Base-by-base conservation (phyloP, 306 rosid genomes). In the Morella rubra region DNA sequence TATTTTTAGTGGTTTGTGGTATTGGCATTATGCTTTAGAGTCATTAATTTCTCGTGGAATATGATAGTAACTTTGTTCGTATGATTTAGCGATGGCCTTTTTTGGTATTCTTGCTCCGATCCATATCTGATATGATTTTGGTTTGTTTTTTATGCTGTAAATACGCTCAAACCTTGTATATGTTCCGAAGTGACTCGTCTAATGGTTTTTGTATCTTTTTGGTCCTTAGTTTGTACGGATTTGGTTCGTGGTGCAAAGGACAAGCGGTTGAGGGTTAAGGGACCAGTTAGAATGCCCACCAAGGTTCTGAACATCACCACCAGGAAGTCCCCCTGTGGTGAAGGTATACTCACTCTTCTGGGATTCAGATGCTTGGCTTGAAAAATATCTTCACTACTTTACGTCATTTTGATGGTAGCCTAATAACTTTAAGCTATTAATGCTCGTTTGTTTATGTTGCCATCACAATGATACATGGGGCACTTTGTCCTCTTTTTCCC, bases 251-350 rank as follows among this genome's bases (percentile, higher is more conserved):
- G 97, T 18, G 98, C 97, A 37, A 91, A 86, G 90, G 98, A 93
- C 76, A 93, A 93, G 89, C 58, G 81, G 22, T 87, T 91, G 13
- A 87, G 96, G 83, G 97, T 91, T 1, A 93, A 93, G 85, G 97
- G 98, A 27, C 98, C 98, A 15, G 98, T 91, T 53, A 89, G 98
- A 60, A 93, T 93, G 89, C 98, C 98, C 6, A 93, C 98, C 18
- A 91, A 93, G 80, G 98, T 93, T 66, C 85, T 93, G 78, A 27
- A 64, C 81, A 93, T 93, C 47, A 93, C 98, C 75, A 93, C 97
- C 76, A 87, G 98, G 83, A 93, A 93, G 79, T 75, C 97, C 16
- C 96, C 98, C 0, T 93, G 96, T 67, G 97, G 96, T 40, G 97
- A 93, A 91, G 97, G 98, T 93, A 84, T 1, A 15, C 6, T 5